A percentile compares a stretch with the other conserved stretches of the same genome.
phyloP scores from a whole-genome alignment of 1,284 basidiomycete species.

The Cryptococcus wingfieldii region DNA sequence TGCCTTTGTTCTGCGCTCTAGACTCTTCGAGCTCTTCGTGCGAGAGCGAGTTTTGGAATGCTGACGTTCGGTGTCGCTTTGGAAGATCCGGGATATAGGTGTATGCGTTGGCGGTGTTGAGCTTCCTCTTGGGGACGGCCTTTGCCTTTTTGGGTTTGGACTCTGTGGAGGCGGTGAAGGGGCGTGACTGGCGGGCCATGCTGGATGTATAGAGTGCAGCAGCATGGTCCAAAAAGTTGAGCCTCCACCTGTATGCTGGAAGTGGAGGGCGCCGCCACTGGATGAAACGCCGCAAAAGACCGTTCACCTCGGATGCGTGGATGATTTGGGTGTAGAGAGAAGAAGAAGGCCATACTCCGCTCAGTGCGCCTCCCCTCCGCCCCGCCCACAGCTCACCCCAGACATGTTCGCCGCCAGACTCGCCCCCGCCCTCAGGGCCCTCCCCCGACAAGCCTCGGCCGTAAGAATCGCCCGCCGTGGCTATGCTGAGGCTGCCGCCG shows the following conservation, averaged over 20 bases:
- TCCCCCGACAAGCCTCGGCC: slow-evolving; percentile 37
- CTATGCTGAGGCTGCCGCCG: slow-evolving; percentile 72
- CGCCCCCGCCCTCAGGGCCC: slow-evolving; percentile 43
- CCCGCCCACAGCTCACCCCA: neutral
- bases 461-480: slow-evolving; percentile 60
- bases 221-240: slow-evolving; percentile 11
- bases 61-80: slow-evolving; percentile 38
- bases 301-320: neutral
- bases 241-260: too few species aligned
- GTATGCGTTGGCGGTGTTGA: slow-evolving; percentile 35
- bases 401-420: slow-evolving; percentile 41
- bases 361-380: neutral
- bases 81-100: slow-evolving; percentile 37
- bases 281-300: neutral
- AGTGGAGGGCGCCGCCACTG: slow-evolving; percentile 5
- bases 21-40: slow-evolving; percentile 16
- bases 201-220: neutral
- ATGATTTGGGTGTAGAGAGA: neutral
- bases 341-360: too few species aligned
- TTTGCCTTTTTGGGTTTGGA: slow-evolving; percentile 4
- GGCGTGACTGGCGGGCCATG: slow-evolving; percentile 15
- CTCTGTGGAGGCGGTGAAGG: slow-evolving; percentile 24
- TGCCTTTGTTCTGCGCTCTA: slow-evolving; percentile 7
- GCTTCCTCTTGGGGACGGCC: slow-evolving; percentile 4
- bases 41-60: slow-evolving; percentile 27